Percentiles rank a stretch among this genome's conserved stretches.
These are phyloP conservation scores for Incumbomyces delicatus DNA, from an alignment of 2,329 filamentous ascomycete species.

Conservation along the genomic window DNA sequence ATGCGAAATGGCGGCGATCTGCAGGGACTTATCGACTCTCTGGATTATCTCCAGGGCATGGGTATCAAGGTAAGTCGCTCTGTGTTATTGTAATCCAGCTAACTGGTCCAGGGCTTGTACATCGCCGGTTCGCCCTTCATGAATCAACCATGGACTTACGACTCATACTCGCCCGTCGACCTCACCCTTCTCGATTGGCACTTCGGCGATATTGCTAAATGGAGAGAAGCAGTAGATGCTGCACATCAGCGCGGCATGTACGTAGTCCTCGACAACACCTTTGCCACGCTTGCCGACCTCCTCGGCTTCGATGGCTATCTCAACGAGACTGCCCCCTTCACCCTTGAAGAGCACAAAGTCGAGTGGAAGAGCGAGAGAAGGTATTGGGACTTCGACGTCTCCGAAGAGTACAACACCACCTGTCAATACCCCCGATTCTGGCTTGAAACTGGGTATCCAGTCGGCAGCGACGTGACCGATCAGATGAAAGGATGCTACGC, in stretches of 20 bases:
- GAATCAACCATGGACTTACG: conserved; percentile 55
- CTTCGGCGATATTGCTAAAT: conserved; percentile 49
- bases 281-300: conserved; percentile 55
- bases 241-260: conserved; percentile 57
- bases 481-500: conserved; percentile 48
- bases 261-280: conserved; percentile 56
- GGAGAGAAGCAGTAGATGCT: conserved; percentile 48
- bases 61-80: conserved; percentile 41
- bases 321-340: conserved; percentile 50
- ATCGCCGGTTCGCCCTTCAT: conserved; percentile 55
- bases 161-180: conserved; percentile 52
- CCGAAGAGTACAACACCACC: conserved; percentile 44
- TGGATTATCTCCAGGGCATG: conserved; percentile 57
- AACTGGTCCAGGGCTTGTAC: conserved; percentile 42
- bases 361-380: conserved; percentile 45
- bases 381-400: conserved; percentile 50
- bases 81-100: conserved; percentile 4
- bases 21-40: conserved; percentile 46
- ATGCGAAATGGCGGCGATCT: conserved; percentile 56
- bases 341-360: conserved; percentile 46
- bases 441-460: conserved; percentile 46
- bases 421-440: conserved; percentile 55
- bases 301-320: conserved; percentile 53
- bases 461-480: conserved; percentile 38
- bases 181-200: conserved; percentile 55